These are phyloP conservation scores for Tausonia pullulans DNA, from an alignment of 1,284 basidiomycete species.

Conservation along the genomic window DNA sequence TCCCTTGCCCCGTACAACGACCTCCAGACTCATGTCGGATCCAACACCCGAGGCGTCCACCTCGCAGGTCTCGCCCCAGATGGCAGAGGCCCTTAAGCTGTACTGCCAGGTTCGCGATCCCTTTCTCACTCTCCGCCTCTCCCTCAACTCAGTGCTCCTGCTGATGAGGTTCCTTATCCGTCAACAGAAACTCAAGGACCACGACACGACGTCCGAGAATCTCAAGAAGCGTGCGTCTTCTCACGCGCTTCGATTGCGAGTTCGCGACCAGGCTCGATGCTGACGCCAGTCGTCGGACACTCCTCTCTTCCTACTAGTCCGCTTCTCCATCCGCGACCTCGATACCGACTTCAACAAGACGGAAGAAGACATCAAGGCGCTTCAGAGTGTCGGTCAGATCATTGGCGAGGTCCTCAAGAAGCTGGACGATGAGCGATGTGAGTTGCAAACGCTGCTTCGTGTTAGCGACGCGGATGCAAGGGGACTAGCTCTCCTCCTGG, in stretches of 20 bases:
- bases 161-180: neutral
- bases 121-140: neutral
- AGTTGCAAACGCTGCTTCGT: constrained; percentile 29
- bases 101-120: constrained; percentile 11
- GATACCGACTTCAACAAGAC: constrained; percentile 88
- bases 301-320: neutral
- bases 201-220: constrained; percentile 13
- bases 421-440: constrained; percentile 93
- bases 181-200: constrained; percentile 17
- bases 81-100: constrained; percentile 12
- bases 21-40: too few species aligned
- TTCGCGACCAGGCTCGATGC: neutral
- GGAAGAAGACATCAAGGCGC: constrained; percentile 97
- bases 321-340: constrained; percentile 70
- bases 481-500: too few species aligned
- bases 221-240: constrained; percentile 16
- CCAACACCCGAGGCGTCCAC: too few species aligned
- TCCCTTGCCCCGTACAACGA: too few species aligned
- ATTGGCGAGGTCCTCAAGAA: constrained; percentile 99
- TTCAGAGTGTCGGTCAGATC: constrained; percentile 97
- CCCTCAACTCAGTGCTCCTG: neutral
- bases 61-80: neutral
- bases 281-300: neutral
- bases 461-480: too few species aligned
- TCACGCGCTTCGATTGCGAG: neutral